Percentiles rank a stretch among this genome's conserved stretches.
Evolutionary conservation across 2,329 filamentous ascomycete species (phyloP).

Genomic region (Diaporthe sp.): DNA sequence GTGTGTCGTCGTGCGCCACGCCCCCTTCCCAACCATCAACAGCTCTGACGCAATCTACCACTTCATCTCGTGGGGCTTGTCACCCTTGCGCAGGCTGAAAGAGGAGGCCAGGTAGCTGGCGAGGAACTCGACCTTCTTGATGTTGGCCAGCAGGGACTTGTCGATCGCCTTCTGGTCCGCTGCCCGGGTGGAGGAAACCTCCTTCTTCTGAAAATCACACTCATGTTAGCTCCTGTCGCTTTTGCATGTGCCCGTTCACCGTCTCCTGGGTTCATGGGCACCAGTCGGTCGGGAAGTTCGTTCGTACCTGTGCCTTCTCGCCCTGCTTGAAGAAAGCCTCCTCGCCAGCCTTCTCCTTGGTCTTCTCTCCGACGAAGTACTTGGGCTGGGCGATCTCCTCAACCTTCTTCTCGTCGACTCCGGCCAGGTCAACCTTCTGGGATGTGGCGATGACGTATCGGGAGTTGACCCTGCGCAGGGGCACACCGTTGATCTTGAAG

Average conservation of each 20-base stretch:
- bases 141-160: constrained; percentile 92
- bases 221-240: constrained; percentile 52
- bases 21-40: constrained; percentile 40
- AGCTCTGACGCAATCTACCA: constrained; percentile 75
- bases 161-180: constrained; percentile 99
- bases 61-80: constrained; percentile 99
- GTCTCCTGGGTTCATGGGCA: neutral
- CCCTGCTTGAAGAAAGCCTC: constrained; percentile 99
- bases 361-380: constrained; percentile 98
- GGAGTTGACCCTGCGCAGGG: constrained; percentile 93
- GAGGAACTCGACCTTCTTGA: constrained; percentile 99
- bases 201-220: constrained; percentile 84
- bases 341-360: constrained; percentile 94
- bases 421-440: constrained; percentile 85
- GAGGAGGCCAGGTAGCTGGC: constrained; percentile 92
- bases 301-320: constrained; percentile 84
- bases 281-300: neutral
- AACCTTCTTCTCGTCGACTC: constrained; percentile 92
- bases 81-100: constrained; percentile 99
- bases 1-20: constrained; percentile 43
- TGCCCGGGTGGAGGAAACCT: constrained; percentile 89
- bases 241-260: neutral
- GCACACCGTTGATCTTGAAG: constrained; percentile 99
- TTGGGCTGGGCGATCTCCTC: constrained; percentile 80
- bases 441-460: constrained; percentile 95